phyloP scores from a whole-genome alignment of 441 rosid species.

The Croton laevigatus region DNA sequence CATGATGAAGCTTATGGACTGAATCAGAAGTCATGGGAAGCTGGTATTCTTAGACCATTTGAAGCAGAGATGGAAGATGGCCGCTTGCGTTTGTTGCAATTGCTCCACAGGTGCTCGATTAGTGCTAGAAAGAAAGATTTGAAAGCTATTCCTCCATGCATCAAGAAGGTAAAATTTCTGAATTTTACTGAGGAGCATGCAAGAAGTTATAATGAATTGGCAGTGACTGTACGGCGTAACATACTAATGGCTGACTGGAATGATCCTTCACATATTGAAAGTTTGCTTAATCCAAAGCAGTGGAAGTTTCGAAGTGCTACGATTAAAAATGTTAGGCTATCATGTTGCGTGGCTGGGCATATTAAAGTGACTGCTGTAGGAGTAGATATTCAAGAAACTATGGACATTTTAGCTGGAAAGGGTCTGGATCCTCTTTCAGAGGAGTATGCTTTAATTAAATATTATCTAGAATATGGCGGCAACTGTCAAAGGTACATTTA shows the following conservation, averaged over 20 bases:
- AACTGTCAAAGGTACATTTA: constrained; percentile 67
- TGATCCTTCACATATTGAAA: constrained; percentile 97
- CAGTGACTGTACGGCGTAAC: constrained; percentile 86
- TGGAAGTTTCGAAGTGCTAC: constrained; percentile 82
- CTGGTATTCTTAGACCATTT: constrained; percentile 85
- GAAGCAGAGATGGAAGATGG: constrained; percentile 95
- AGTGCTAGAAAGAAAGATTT: constrained; percentile 91
- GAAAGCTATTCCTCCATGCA: constrained; percentile 87
- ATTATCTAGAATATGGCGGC: constrained; percentile 73
- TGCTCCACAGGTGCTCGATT: constrained; percentile 88
- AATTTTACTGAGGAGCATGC: constrained; percentile 80
- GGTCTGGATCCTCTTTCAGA: constrained; percentile 62
- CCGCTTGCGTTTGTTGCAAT: constrained; percentile 59
- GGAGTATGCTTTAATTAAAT: constrained; percentile 65
- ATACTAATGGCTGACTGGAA: constrained; percentile 97
- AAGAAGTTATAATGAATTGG: constrained; percentile 90
- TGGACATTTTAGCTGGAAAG: constrained; percentile 64
- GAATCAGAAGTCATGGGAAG: constrained; percentile 83
- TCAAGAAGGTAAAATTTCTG: constrained; percentile 70
- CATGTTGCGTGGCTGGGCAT: constrained; percentile 98
- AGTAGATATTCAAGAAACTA: constrained; percentile 89
- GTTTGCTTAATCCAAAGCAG: constrained; percentile 89
- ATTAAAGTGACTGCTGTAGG: constrained; percentile 80
- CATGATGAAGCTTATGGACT: constrained; percentile 91
- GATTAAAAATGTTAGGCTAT: constrained; percentile 73